Conservation (phyloP, 768 basidiomycete genomes). For the Podaxis sp. region DNA sequence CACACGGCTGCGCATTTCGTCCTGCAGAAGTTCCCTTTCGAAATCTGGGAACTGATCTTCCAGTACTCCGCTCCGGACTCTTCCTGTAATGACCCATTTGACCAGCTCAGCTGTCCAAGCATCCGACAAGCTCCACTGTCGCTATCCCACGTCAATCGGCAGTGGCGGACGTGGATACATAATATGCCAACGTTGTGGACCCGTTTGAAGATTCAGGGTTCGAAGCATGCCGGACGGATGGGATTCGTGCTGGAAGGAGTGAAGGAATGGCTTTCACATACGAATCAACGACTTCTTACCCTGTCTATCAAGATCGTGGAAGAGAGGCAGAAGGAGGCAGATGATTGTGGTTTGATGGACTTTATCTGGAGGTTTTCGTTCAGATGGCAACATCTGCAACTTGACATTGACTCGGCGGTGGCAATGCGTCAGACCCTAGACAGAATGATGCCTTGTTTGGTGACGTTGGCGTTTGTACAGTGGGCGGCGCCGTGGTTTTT, state of each 20-base stretch:
- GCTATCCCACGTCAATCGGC: neutral
- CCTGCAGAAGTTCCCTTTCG: neutral
- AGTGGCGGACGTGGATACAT: conserved; percentile 1
- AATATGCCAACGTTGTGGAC: conserved; percentile 3
- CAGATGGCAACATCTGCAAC: neutral
- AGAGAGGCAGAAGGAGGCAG: conserved; percentile 3
- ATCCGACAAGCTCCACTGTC: neutral
- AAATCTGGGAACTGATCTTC: conserved; percentile 2
- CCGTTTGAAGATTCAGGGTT: neutral
- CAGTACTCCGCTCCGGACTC: neutral
- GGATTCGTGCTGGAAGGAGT: neutral
- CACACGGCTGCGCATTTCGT: neutral
- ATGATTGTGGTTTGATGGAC: conserved; percentile 2
- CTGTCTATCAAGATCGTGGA: neutral
- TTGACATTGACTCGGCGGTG: conserved; percentile 1
- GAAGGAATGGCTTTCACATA: neutral
- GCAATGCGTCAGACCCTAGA: neutral
- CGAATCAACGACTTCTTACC: neutral
- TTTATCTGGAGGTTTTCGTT: neutral
- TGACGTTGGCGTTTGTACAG: neutral
- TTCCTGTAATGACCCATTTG: neutral
- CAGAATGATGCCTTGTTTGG: neutral
- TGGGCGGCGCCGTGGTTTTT: neutral
- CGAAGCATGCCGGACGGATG: neutral
- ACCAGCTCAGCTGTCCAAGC: neutral